Conservation (phyloP, 768 basidiomycete genomes). For the Candolleomyces aberdarensis region DNA sequence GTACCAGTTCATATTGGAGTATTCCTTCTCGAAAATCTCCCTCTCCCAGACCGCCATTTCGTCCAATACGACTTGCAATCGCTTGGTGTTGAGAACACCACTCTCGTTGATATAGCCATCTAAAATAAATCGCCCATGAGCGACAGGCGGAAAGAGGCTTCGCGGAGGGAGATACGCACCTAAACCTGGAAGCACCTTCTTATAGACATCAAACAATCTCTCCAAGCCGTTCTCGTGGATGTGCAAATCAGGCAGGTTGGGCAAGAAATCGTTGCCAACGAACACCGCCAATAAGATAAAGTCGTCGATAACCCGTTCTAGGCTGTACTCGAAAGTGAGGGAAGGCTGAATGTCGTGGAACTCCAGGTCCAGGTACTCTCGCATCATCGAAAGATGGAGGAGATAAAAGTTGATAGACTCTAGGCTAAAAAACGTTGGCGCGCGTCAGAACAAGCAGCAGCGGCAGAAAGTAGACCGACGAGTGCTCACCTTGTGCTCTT, state of each 20-base stretch:
- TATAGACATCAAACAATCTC: constrained; percentile 91
- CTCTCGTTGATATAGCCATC: constrained; percentile 93
- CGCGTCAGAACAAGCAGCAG: neutral
- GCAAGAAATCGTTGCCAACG: constrained; percentile 96
- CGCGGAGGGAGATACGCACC: constrained; percentile 34
- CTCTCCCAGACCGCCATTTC: constrained; percentile 87
- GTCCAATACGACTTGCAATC: constrained; percentile 84
- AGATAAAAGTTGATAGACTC: constrained; percentile 92
- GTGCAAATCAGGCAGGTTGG: constrained; percentile 93
- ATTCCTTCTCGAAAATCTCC: constrained; percentile 90
- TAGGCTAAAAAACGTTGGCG: constrained; percentile 35
- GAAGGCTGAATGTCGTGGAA: constrained; percentile 69
- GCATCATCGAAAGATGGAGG: constrained; percentile 88
- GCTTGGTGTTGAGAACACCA: constrained; percentile 73
- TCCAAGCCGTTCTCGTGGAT: constrained; percentile 98
- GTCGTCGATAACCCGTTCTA: constrained; percentile 96
- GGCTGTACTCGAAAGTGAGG: constrained; percentile 78
- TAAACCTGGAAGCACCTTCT: constrained; percentile 79
- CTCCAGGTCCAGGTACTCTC: constrained; percentile 97
- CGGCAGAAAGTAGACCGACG: constrained; percentile 22
- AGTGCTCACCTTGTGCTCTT: constrained; percentile 48
- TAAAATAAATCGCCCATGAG: constrained; percentile 20
- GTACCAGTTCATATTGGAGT: constrained; percentile 87
- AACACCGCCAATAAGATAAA: constrained; percentile 96
- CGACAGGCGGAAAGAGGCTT: no score